Conservation (phyloP, 805 yeast genomes). For the Millerozyma miso region DNA sequence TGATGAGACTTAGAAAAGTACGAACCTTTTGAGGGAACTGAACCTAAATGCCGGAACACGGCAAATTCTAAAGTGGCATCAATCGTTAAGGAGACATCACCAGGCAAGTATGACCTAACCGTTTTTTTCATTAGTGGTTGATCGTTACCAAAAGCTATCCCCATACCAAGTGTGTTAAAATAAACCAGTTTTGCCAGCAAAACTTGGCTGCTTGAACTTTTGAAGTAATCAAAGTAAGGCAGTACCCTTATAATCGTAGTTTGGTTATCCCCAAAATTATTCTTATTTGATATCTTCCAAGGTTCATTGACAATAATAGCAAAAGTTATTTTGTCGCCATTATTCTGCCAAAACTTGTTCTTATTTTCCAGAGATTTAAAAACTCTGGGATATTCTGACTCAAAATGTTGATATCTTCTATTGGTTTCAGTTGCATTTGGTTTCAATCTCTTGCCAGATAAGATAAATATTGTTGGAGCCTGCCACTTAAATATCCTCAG, state of each 20-base stretch:
- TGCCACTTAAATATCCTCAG: constrained; percentile 83
- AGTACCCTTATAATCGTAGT: constrained; percentile 61
- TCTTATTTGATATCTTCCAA: constrained; percentile 73
- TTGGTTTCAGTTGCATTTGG: constrained; percentile 30
- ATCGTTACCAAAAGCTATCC: constrained; percentile 73
- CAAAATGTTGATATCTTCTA: constrained; percentile 49
- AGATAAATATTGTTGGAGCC: constrained; percentile 72
- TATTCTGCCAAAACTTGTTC: constrained; percentile 30
- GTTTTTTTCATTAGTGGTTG: constrained; percentile 57
- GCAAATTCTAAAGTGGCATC: constrained; percentile 80
- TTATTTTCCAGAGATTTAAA: constrained; percentile 25
- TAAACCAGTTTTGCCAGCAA: constrained; percentile 43
- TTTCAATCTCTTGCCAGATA: constrained; percentile 58
- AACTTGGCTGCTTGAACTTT: constrained; percentile 27
- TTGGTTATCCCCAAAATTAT: constrained; percentile 60
- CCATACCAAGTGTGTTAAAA: constrained; percentile 71
- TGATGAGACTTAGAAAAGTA: constrained; percentile 26
- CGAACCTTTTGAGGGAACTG: constrained; percentile 14
- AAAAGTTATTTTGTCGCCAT: constrained; percentile 46
- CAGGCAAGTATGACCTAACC: constrained; percentile 51
- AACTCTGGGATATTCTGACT: constrained; percentile 40
- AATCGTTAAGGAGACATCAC: constrained; percentile 73
- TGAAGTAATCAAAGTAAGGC: constrained; percentile 59
- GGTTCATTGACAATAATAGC: constrained; percentile 67
- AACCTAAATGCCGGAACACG: constrained; percentile 64